Conservation (phyloP, 1,284 basidiomycete species). For the Boletus semigastroideus region DNA sequence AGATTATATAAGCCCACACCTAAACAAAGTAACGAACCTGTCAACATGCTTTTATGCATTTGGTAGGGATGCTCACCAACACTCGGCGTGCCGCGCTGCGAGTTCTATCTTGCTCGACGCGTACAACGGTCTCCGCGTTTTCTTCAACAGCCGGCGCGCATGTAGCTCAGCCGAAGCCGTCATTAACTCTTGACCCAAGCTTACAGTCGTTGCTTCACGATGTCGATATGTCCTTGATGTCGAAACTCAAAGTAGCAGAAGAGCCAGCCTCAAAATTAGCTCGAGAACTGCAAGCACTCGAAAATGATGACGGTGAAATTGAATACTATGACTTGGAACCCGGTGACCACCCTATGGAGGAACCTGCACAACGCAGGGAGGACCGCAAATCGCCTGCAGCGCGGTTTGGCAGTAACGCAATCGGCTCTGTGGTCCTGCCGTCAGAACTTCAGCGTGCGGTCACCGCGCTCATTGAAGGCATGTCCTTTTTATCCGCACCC, state of each 20-base stretch:
- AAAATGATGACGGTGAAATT: conserved; percentile 31
- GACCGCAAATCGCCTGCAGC: conserved; percentile 80
- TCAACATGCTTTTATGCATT: too few relatives aligned
- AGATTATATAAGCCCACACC: conserved; percentile 24
- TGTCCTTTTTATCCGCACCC: conserved; percentile 17
- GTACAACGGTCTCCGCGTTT: conserved; percentile 17
- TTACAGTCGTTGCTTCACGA: conserved; percentile 60
- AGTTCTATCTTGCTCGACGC: conserved; percentile 21
- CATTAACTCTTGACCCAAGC: conserved; percentile 63
- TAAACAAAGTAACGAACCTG: too few relatives aligned
- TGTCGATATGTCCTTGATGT: conserved; percentile 57
- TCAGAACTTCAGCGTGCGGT: conserved; percentile 65
- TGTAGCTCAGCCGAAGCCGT: conserved; percentile 40
- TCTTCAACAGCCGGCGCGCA: conserved; percentile 19
- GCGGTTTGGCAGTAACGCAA: conserved; percentile 67
- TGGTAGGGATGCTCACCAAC: conserved; percentile 29
- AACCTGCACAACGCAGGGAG: conserved; percentile 37
- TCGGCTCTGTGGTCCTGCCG: conserved; percentile 71
- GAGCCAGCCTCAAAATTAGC: conserved; percentile 12
- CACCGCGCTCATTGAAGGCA: conserved; percentile 58
- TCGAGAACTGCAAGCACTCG: conserved; percentile 57
- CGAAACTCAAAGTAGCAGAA: conserved; percentile 34
- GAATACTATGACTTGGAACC: conserved; percentile 27
- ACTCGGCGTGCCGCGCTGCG: conserved; percentile 25
- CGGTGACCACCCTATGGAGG: conserved; percentile 28